Conservation (phyloP, 2,329 filamentous ascomycete genomes). For the Zasmidium angulare region DNA sequence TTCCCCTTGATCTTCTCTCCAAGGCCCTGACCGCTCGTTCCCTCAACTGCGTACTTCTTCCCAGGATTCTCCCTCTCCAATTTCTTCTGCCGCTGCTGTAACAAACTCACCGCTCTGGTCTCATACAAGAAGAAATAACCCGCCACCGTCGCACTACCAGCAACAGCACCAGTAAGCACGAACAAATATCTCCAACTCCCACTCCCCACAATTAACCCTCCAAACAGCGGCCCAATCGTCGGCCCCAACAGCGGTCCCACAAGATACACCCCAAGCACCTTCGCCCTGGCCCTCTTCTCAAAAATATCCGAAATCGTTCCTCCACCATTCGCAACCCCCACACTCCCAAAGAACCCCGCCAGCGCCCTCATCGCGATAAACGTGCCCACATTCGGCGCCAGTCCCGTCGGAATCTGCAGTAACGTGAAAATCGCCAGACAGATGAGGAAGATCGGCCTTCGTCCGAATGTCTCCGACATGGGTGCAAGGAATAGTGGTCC, state of each 20-base stretch:
- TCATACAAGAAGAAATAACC: slow-evolving; percentile 45
- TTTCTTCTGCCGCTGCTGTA: slow-evolving; percentile 34
- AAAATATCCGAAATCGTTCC: slow-evolving; percentile 54
- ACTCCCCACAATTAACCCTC: slow-evolving; percentile 43
- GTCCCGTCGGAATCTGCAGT: slow-evolving; percentile 47
- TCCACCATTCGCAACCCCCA: slow-evolving; percentile 52
- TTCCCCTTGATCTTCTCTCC: slow-evolving; percentile 36
- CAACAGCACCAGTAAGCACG: slow-evolving; percentile 44
- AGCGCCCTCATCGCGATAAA: slow-evolving; percentile 46
- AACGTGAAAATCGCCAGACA: slow-evolving; percentile 46
- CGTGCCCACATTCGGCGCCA: slow-evolving; percentile 45
- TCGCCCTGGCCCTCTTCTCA: slow-evolving; percentile 43
- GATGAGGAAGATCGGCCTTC: slow-evolving; percentile 43
- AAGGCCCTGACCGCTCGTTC: slow-evolving; percentile 40
- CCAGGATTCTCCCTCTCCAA: slow-evolving; percentile 37
- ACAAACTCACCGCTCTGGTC: slow-evolving; percentile 42
- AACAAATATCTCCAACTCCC: slow-evolving; percentile 49
- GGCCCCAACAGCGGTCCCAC: slow-evolving; percentile 42
- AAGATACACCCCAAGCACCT: slow-evolving; percentile 46
- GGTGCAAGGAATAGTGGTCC: slow-evolving; percentile 49
- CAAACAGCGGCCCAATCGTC: slow-evolving; percentile 40
- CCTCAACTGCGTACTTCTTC: slow-evolving; percentile 40
- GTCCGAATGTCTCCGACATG: slow-evolving; percentile 48
- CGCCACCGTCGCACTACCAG: slow-evolving; percentile 38
- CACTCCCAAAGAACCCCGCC: slow-evolving; percentile 50